Conservation (phyloP, 345 rosid species). For the Trapa incisa region DNA sequence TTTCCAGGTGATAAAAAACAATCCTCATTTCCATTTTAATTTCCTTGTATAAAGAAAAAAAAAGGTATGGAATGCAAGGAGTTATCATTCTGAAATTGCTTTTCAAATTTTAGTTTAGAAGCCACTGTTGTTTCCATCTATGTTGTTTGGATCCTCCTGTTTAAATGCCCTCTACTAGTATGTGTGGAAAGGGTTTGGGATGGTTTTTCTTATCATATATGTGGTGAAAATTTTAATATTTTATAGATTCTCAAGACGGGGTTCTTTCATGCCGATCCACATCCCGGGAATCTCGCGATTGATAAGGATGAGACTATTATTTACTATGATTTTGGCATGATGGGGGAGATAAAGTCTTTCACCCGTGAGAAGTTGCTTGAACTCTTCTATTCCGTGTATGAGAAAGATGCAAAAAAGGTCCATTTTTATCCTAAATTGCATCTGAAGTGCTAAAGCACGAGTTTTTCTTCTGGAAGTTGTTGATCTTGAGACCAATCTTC, state of each 20-base stretch:
- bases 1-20: background rate
- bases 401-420: constrained; percentile 93
- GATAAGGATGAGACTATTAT: constrained; percentile 73
- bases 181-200: background rate
- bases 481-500: constrained; percentile 16
- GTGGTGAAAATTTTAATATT: background rate
- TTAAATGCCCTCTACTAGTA: no score
- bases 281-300: constrained; percentile 93
- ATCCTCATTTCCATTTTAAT: no score
- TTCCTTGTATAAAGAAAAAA: no score
- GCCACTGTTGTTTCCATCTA: no score
- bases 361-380: constrained; percentile 77
- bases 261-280: constrained; percentile 98
- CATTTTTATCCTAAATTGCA: background rate
- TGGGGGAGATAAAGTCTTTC: constrained; percentile 92
- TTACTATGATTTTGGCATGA: constrained; percentile 97
- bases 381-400: constrained; percentile 82
- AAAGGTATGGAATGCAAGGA: no score
- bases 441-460: background rate
- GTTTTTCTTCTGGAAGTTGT: constrained; percentile 1
- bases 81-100: no score
- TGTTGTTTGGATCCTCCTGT: no score
- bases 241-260: constrained; percentile 80
- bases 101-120: no score
- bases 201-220: background rate